Percentiles rank a stretch among this genome's conserved stretches.
Conservation (phyloP, 2,329 filamentous ascomycete species). For the Colletotrichum echinochloae region DNA sequence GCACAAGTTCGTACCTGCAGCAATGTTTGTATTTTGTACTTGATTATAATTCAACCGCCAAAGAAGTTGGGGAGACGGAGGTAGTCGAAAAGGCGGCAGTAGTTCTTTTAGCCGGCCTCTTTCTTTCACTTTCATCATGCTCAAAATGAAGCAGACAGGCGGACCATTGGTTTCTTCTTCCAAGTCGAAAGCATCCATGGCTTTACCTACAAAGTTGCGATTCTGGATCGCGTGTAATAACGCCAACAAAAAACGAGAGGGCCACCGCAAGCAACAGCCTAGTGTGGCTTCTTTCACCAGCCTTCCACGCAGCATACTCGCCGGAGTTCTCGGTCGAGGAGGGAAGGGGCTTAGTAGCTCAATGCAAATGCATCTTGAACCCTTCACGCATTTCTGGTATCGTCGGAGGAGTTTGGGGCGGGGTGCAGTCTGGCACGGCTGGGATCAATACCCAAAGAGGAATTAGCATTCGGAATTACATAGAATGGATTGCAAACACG, state of each 20-base stretch:
- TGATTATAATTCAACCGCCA: slow-evolving; percentile 8
- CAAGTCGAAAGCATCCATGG: neutral
- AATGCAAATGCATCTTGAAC: neutral
- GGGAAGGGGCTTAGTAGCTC: slow-evolving; percentile 32
- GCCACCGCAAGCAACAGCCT: neutral
- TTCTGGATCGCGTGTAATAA: slow-evolving; percentile 33
- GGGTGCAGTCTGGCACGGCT: slow-evolving; percentile 1
- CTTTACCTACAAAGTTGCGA: slow-evolving; percentile 34
- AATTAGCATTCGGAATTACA: slow-evolving; percentile 1
- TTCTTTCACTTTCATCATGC: neutral
- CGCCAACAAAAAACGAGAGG: neutral
- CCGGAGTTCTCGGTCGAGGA: slow-evolving; percentile 5
- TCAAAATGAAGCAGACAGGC: neutral
- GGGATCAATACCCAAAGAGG: slow-evolving; percentile 15
- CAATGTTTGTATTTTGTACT: slow-evolving; percentile 24
- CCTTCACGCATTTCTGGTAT: neutral
- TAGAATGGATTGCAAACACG: slow-evolving; percentile 11
- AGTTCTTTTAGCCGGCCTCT: slow-evolving; percentile 17
- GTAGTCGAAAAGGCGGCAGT: slow-evolving; percentile 2
- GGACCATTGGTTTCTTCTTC: neutral
- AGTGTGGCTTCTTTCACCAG: neutral
- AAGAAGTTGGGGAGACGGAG: neutral
- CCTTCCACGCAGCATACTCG: neutral
- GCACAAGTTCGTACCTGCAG: slow-evolving; percentile 4
- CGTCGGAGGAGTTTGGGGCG: slow-evolving; percentile 17